Percentiles rank a stretch among this genome's conserved stretches.
phyloP scores from a whole-genome alignment of 2,329 filamentous ascomycete species.

The Calonectria ilicicola region DNA sequence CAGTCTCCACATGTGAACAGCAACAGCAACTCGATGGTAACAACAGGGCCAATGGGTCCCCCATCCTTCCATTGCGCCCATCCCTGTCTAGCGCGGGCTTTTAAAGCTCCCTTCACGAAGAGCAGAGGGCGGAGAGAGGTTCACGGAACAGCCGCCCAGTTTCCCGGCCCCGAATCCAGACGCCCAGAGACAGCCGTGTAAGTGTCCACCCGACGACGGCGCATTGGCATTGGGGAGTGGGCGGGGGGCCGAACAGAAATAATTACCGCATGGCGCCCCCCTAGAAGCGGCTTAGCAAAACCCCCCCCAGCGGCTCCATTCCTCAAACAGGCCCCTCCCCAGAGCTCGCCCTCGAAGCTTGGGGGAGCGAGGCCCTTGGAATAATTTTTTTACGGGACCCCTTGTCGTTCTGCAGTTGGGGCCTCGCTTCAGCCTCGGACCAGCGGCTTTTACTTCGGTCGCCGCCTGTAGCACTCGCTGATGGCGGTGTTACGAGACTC shows the following conservation, averaged over 20 bases:
- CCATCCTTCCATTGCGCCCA: slow-evolving; percentile 6
- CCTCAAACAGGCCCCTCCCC: slow-evolving; percentile 33
- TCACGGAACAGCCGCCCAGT: slow-evolving; percentile 11
- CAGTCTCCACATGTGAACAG: slow-evolving; percentile 14
- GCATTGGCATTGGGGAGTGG: slow-evolving; percentile 36
- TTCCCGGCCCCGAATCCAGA: not conserved
- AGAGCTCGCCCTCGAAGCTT: not conserved
- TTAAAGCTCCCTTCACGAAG: slow-evolving; percentile 29
- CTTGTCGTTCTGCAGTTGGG: slow-evolving; percentile 15
- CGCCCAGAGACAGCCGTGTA: not conserved
- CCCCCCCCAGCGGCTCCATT: slow-evolving; percentile 34
- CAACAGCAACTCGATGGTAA: slow-evolving; percentile 3
- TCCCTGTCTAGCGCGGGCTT: slow-evolving; percentile 29
- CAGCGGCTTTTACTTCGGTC: slow-evolving; percentile 46
- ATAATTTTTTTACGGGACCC: slow-evolving; percentile 29
- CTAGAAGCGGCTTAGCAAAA: slow-evolving; percentile 38
- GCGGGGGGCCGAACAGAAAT: slow-evolving; percentile 29
- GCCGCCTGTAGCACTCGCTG: slow-evolving; percentile 37
- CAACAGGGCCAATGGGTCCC: slow-evolving; percentile 7
- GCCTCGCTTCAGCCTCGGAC: slow-evolving; percentile 34
- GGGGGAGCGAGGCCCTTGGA: slow-evolving; percentile 12
- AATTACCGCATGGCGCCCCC: slow-evolving; percentile 40
- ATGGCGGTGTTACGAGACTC: slow-evolving; percentile 35
- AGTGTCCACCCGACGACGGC: slow-evolving; percentile 13
- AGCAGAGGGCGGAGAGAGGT: slow-evolving; percentile 22